These are phyloP conservation scores for Kregervanrija pseudodelftensis DNA, from an alignment of 805 yeast genomes.

Conservation along the genomic window DNA sequence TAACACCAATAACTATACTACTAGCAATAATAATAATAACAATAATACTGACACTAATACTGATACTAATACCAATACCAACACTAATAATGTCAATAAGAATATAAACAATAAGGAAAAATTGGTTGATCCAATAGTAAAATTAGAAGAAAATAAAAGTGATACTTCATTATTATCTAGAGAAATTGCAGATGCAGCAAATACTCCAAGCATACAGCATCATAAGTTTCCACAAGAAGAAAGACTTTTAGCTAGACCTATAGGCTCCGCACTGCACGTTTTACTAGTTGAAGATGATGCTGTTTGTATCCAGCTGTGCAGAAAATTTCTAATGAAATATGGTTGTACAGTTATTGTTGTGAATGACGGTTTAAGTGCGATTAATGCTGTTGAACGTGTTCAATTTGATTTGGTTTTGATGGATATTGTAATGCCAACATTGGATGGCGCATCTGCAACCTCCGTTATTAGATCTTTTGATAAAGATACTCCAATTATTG, in stretches of 20 bases:
- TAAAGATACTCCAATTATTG: slow-evolving; percentile 80
- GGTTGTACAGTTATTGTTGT: slow-evolving; percentile 93
- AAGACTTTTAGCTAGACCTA: slow-evolving; percentile 22
- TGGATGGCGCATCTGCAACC: slow-evolving; percentile 88
- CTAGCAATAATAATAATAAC: neutral
- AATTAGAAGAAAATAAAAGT: no score
- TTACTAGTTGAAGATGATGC: slow-evolving; percentile 74
- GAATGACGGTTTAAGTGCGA: slow-evolving; percentile 87
- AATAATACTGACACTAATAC: neutral
- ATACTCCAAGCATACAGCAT: no score
- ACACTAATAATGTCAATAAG: neutral
- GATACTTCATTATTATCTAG: no score
- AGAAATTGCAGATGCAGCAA: no score
- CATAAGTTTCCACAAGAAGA: slow-evolving; percentile 7
- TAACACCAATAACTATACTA: neutral
- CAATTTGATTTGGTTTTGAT: slow-evolving; percentile 71
- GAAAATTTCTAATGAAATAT: slow-evolving; percentile 74
- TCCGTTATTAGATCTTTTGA: slow-evolving; percentile 82
- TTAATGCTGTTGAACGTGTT: slow-evolving; percentile 61
- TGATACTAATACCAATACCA: neutral
- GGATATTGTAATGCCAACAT: slow-evolving; percentile 87
- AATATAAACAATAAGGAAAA: slow-evolving; percentile 5
- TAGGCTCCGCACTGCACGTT: slow-evolving; percentile 49
- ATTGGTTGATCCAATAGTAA: slow-evolving; percentile 1
- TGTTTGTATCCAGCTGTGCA: slow-evolving; percentile 75